Evolutionary conservation across 805 yeast genomes (phyloP).

Genomic region (Candida insectalens): DNA sequence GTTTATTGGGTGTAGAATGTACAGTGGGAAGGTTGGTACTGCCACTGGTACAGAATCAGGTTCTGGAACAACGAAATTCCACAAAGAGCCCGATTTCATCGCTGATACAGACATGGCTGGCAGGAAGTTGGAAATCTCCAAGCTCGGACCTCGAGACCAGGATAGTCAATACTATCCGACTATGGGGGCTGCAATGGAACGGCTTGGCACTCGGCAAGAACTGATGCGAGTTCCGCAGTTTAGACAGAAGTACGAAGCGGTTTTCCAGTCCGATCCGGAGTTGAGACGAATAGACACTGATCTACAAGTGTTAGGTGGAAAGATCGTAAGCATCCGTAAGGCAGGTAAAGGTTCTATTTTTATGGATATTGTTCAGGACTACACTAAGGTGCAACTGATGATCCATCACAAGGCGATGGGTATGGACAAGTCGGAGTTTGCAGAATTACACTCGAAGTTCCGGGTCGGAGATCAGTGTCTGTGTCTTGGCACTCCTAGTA

Average conservation of each 20-base stretch:
- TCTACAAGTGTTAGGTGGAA: conserved; percentile 37
- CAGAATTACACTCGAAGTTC: conserved; percentile 29
- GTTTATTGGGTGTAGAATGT: too few relatives aligned
- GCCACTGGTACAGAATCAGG: too few relatives aligned
- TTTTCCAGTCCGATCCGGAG: conserved; percentile 15
- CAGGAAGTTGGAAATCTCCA: conserved; percentile 15
- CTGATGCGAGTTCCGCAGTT: conserved; percentile 31
- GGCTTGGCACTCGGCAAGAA: conserved; percentile 3
- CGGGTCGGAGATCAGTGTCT: conserved; percentile 66
- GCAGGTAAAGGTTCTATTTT: conserved; percentile 65
- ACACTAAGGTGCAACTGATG: conserved; percentile 47
- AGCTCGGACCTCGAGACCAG: conserved; percentile 9
- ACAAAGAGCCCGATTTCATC: conserved; percentile 9
- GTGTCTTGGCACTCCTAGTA: conserved; percentile 62
- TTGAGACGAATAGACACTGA: conserved; percentile 15
- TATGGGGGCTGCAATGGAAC: conserved; percentile 5
- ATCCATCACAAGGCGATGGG: conserved; percentile 41
- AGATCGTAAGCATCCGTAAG: conserved; percentile 44
- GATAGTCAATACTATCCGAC: conserved; percentile 19
- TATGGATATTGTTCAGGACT: conserved; percentile 60
- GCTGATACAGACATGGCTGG: conserved; percentile 26
- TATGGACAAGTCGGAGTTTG: conserved; percentile 32
- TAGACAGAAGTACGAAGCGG: conserved; percentile 19
- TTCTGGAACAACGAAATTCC: too few relatives aligned
- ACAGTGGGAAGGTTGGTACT: too few relatives aligned